phyloP scores from a whole-genome alignment of 129 eudicot genomes.

The Cynara cardunculus region DNA sequence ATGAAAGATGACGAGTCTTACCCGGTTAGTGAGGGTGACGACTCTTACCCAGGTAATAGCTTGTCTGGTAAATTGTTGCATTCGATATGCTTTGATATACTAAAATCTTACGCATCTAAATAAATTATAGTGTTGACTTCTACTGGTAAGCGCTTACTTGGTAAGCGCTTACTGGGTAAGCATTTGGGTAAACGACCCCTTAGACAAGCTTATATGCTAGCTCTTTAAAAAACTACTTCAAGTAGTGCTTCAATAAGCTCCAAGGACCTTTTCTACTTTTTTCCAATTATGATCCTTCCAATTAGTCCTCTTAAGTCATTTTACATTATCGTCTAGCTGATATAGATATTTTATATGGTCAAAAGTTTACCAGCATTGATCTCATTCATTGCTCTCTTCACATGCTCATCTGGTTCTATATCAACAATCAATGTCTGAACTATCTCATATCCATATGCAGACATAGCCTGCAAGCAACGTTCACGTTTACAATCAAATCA shows the following conservation, averaged over 20 bases:
- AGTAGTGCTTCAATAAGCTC: background rate
- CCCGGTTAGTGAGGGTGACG: no score
- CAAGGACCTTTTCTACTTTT: background rate
- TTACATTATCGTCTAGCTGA: background rate
- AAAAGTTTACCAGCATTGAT: conserved; percentile 74
- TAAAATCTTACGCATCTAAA: no score
- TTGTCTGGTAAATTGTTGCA: no score
- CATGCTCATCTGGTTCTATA: conserved; percentile 93
- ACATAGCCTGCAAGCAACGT: conserved; percentile 67
- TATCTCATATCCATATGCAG: conserved; percentile 81
- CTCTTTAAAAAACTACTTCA: background rate
- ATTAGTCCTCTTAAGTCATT: background rate
- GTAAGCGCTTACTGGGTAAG: no score
- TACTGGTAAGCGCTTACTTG: no score
- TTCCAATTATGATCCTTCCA: background rate
- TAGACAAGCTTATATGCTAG: background rate
- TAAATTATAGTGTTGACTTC: no score
- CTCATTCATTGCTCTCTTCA: conserved; percentile 92
- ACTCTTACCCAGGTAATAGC: no score
- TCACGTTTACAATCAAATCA: background rate
- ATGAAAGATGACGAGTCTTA: no score
- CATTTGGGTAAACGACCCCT: no score
- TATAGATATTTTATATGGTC: background rate
- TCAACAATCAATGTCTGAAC: conserved; percentile 86
- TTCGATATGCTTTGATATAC: no score